Conservation (phyloP, 441 rosid genomes). For the Mallotus japonicus region DNA sequence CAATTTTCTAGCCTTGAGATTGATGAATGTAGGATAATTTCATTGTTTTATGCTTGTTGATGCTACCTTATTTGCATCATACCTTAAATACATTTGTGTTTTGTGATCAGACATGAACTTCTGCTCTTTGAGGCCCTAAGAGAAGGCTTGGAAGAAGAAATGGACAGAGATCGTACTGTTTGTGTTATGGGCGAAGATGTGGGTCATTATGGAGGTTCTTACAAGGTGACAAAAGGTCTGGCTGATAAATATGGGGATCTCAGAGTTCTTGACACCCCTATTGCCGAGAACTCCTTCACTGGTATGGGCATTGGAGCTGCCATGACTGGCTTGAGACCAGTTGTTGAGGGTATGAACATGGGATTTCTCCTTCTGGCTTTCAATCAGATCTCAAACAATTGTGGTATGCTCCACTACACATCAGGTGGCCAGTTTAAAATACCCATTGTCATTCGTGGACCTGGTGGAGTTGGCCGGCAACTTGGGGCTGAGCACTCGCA, state of each 20-base stretch:
- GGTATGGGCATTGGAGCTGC: constrained; percentile 99
- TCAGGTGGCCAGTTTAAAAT: constrained; percentile 97
- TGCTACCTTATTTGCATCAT: not conserved
- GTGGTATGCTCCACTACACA: constrained; percentile 99
- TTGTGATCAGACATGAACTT: constrained; percentile 65
- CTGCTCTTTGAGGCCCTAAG: constrained; percentile 86
- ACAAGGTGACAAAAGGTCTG: constrained; percentile 83
- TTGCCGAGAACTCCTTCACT: constrained; percentile 95
- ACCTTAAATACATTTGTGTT: not conserved
- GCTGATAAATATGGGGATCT: constrained; percentile 87
- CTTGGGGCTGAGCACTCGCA: constrained; percentile 99
- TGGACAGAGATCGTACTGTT: constrained; percentile 86
- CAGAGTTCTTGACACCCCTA: constrained; percentile 96
- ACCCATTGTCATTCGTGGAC: constrained; percentile 90
- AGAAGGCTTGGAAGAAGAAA: constrained; percentile 98
- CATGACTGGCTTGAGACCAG: constrained; percentile 90
- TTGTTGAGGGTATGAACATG: constrained; percentile 98
- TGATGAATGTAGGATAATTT: not conserved
- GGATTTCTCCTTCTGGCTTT: constrained; percentile 96
- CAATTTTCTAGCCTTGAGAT: not conserved
- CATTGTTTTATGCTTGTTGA: constrained; percentile 3
- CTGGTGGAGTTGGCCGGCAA: constrained; percentile 97
- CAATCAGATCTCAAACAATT: constrained; percentile 98
- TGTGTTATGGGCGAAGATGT: constrained; percentile 99
- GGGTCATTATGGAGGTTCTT: constrained; percentile 98